Base-by-base conservation (phyloP, 148 eudicot genomes). In the Diospyros kaki region DNA sequence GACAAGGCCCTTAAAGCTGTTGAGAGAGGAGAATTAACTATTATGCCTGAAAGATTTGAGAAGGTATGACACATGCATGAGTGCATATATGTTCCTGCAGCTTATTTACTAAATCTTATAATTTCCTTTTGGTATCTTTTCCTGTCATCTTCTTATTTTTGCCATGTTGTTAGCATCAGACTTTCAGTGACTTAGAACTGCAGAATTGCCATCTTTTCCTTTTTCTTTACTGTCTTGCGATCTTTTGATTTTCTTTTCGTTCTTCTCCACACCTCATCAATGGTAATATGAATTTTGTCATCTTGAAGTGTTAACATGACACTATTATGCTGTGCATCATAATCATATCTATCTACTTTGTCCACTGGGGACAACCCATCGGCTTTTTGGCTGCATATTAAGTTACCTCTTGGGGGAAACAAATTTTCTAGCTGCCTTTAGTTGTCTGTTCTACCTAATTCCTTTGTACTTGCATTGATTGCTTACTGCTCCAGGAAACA, bases 1-100 rank as follows among this genome's bases (percentile, higher is more conserved):
- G 97, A 92, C 56, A 89, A 90, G 81, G 98, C 98, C 67, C 96
- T 94, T 65, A 73, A 79, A 81, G 97, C 93, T 8, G 97, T 94
- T 80, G 86, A 90, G 76, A 84, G 72, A 74, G 97, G 98, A 78
- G 96, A 94, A 51, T 55, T 94, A 73, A 90, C 86, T 58, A 92
- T 94, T 64, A 76, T 92, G 84, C 98, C 98, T 46, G 98, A 94
- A 77, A 89, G 98, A 82, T 94, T 94, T 90, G 96, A 89, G 80
- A 94, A 94, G 90, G 98, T 92, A 87, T 39, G 60, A 41, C 50
- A 55, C 44, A 61, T 51, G 6, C 14, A 70, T 58, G 60, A 73
- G 40, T 3, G 11, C 38, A 14, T 69, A 40, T 50, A 68, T 15
- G 18, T 41, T 55, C 61, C 6, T 73, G 28, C 4, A 28, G 28